Base-by-base conservation (phyloP, 768 basidiomycete genomes). In the Kwoniella bestiolae region DNA sequence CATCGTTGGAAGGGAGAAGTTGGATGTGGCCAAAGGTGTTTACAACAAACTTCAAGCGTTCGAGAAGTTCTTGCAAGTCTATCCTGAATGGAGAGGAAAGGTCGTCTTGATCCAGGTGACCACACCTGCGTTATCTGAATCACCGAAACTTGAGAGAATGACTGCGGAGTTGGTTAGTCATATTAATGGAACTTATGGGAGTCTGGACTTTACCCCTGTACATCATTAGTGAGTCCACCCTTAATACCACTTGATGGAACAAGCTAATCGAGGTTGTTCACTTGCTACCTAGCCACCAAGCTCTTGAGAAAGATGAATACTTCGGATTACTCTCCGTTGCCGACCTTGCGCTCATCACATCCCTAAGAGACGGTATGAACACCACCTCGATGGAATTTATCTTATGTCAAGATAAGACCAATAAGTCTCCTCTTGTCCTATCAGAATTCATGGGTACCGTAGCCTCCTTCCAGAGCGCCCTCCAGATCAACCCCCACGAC, bases 371-470 rank as follows among this genome's bases (percentile, higher is more conserved):
- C 77, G 96, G 95, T 5, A 98, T 98, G 96, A 99, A 99, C 85
- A 97, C 95, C 14, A 96, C 94, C 0, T 90, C 89, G 56, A 95
- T 96, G 93, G 95, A 98, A 82, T 97, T 94, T 80, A 90, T 95
- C 29, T 90, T 98, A 67, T 93, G 94, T 34, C 95, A 99, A 82
- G 87, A 90, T 71, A 85, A 84, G 73, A 90, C 91, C 56, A 89
- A 90, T 77, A 88, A 87, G 82, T 82, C 82, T 35, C 94, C 95
- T 0, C 87, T 94, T 56, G 90, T 97, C 66, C 83, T 99, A 60
- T 93, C 91, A 76, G 95, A 99, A 83, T 98, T 98, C 77, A 96
- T 96, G 91, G 95, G 95, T 9, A 96, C 96, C 73, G 91, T 91
- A 58, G 89, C 91, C 74, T 89, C 91, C 67, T 94, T 98, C 91